Evolutionary conservation across 2,329 filamentous ascomycete species (phyloP).

Genomic region (Xylariaceae sp.): DNA sequence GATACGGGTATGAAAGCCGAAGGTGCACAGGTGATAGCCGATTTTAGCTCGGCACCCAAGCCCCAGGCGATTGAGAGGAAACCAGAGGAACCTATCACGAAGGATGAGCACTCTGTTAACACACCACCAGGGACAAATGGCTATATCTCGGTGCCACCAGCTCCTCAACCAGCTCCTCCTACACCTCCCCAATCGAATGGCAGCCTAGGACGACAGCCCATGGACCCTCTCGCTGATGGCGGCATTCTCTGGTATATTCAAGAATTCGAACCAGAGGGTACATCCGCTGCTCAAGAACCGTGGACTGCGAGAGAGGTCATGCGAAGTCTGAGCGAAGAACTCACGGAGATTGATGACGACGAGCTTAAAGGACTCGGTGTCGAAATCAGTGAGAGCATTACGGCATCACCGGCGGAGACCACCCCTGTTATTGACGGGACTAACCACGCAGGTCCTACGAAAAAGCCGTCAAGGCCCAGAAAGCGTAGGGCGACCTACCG

Average conservation of each 20-base stretch:
- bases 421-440: slow-evolving; percentile 23
- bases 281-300: slow-evolving; percentile 71
- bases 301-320: slow-evolving; percentile 68
- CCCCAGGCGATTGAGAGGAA: slow-evolving; percentile 26
- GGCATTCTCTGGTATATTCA: slow-evolving; percentile 87
- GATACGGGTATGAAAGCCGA: slow-evolving; percentile 30
- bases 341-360: slow-evolving; percentile 90
- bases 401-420: slow-evolving; percentile 35
- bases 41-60: slow-evolving; percentile 1
- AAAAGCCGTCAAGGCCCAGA: slow-evolving; percentile 28
- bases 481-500: slow-evolving; percentile 29
- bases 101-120: slow-evolving; percentile 34
- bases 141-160: slow-evolving; percentile 37
- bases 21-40: slow-evolving; percentile 25
- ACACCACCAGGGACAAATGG: slow-evolving; percentile 49
- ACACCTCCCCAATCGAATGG: slow-evolving; percentile 65
- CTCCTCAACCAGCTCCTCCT: slow-evolving; percentile 47
- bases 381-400: slow-evolving; percentile 48
- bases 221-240: slow-evolving; percentile 60
- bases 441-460: slow-evolving; percentile 24
- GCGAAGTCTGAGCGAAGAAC: slow-evolving; percentile 71
- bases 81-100: slow-evolving; percentile 26
- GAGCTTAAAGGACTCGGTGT: slow-evolving; percentile 68
- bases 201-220: slow-evolving; percentile 46
- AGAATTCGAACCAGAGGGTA: slow-evolving; percentile 73